Evolutionary conservation across 2,329 filamentous ascomycete genomes (phyloP).

Genomic region (Emergomyces orientalis): DNA sequence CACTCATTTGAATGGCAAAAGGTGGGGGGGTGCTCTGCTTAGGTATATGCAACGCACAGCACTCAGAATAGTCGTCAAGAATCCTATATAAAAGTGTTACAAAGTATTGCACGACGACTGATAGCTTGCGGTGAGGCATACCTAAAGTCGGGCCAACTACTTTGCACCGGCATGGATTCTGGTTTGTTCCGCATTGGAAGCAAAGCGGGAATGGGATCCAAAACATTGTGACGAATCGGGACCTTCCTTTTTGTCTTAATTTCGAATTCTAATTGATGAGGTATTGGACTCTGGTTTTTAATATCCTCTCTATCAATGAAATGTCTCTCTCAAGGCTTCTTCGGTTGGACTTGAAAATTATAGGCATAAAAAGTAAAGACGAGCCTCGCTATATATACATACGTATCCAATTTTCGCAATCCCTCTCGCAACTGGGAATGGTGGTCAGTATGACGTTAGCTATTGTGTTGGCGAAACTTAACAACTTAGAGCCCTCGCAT

Average conservation of each 20-base stretch:
- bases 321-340: not conserved
- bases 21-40: not conserved
- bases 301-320: not conserved
- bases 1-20: not conserved
- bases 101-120: not conserved
- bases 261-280: not conserved
- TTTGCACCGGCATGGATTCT: conserved; percentile 51
- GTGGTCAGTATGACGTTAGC: not conserved
- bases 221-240: conserved; percentile 27
- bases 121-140: conserved; percentile 15
- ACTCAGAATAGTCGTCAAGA: conserved; percentile 39
- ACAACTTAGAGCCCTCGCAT: not conserved
- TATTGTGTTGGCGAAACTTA: not conserved
- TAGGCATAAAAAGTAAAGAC: too few species aligned
- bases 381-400: too few species aligned
- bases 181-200: conserved; percentile 48
- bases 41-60: conserved; percentile 36
- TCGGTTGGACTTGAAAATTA: not conserved
- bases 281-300: not conserved
- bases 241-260: not conserved
- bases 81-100: conserved; percentile 24
- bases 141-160: conserved; percentile 48
- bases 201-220: conserved; percentile 44
- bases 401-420: too few species aligned
- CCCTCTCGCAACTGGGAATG: too few species aligned